Percentiles rank a stretch among this genome's conserved stretches.
phyloP scores from a whole-genome alignment of 2,329 filamentous ascomycete species.

The Cercospora canescens region DNA sequence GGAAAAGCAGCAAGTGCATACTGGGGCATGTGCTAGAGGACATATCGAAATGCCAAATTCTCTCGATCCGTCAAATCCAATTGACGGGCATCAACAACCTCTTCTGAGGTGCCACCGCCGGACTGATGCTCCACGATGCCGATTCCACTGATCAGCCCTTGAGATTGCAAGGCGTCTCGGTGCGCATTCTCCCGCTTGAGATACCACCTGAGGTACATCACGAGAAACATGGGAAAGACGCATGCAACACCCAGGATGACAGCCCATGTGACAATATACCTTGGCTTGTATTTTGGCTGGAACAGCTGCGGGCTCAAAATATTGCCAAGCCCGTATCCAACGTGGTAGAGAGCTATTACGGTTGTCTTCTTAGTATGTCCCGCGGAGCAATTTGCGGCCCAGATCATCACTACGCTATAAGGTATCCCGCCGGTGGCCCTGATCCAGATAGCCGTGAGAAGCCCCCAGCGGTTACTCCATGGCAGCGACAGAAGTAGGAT shows the following conservation, averaged over 20 bases:
- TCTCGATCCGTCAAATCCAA: constrained; percentile 29
- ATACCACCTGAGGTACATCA: constrained; percentile 42
- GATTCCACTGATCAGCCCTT: constrained; percentile 15
- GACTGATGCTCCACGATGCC: constrained; percentile 18
- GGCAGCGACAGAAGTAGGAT: constrained; percentile 40
- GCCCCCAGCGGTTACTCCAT: constrained; percentile 42
- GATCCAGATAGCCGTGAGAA: constrained; percentile 42
- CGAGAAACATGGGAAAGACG: constrained; percentile 41
- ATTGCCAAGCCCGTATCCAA: constrained; percentile 40
- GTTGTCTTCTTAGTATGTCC: constrained; percentile 38
- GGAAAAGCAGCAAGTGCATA: too few relatives aligned
- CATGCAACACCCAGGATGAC: constrained; percentile 27
- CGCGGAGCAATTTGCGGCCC: background rate
- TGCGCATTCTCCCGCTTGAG: constrained; percentile 44
- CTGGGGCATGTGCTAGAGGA: background rate
- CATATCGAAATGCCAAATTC: constrained; percentile 24
- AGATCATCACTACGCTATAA: background rate
- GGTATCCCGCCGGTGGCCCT: constrained; percentile 35
- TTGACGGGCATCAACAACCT: constrained; percentile 27
- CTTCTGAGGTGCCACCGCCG: constrained; percentile 21
- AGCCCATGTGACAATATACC: constrained; percentile 17
- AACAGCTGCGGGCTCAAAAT: constrained; percentile 42
- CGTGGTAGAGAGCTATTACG: constrained; percentile 42
- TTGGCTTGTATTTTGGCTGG: constrained; percentile 25
- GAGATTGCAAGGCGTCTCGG: constrained; percentile 33